These are phyloP conservation scores for Fusarium sp. DNA, from an alignment of 2,329 filamentous ascomycete genomes.

Conservation along the genomic window DNA sequence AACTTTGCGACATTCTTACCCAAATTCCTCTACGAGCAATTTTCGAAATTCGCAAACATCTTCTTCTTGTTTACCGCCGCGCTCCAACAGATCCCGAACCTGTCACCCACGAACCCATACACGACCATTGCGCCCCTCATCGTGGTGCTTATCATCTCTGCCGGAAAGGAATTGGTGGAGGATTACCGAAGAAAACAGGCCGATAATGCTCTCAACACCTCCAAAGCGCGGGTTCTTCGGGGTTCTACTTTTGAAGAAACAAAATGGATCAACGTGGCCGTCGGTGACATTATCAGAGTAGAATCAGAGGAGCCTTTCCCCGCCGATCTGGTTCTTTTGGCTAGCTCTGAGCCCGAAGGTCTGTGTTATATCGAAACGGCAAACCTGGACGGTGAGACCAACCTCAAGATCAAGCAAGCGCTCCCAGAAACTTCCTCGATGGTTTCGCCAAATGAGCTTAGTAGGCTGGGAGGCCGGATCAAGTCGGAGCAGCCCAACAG, in stretches of 20 bases:
- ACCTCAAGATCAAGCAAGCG: conserved; percentile 98
- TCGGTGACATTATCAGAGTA: conserved; percentile 92
- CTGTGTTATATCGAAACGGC: conserved; percentile 99
- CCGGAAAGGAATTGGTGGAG: conserved; percentile 92
- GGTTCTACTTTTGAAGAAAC: conserved; percentile 87
- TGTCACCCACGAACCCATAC: conserved; percentile 94
- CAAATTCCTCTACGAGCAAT: conserved; percentile 98
- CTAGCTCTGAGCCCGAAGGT: conserved; percentile 96
- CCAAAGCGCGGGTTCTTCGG: conserved; percentile 82
- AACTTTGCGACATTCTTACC: conserved; percentile 92
- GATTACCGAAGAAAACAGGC: conserved; percentile 90
- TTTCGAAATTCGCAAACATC: conserved; percentile 98
- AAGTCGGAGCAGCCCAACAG: conserved; percentile 98
- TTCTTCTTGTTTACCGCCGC: conserved; percentile 99
- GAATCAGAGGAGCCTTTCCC: conserved; percentile 96
- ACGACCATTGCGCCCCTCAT: conserved; percentile 96
- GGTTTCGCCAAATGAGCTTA: conserved; percentile 87
- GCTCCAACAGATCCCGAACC: conserved; percentile 92
- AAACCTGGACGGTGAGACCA: conserved; percentile 97
- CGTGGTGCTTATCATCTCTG: conserved; percentile 92
- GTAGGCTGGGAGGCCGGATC: conserved; percentile 84
- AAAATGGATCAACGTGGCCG: conserved; percentile 92
- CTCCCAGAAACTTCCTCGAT: conserved; percentile 90
- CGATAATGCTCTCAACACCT: conserved; percentile 88
- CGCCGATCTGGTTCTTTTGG: conserved; percentile 89